These are phyloP conservation scores for Elsinoe necatrix DNA, from an alignment of 2,329 filamentous ascomycete species.

Conservation along the genomic window DNA sequence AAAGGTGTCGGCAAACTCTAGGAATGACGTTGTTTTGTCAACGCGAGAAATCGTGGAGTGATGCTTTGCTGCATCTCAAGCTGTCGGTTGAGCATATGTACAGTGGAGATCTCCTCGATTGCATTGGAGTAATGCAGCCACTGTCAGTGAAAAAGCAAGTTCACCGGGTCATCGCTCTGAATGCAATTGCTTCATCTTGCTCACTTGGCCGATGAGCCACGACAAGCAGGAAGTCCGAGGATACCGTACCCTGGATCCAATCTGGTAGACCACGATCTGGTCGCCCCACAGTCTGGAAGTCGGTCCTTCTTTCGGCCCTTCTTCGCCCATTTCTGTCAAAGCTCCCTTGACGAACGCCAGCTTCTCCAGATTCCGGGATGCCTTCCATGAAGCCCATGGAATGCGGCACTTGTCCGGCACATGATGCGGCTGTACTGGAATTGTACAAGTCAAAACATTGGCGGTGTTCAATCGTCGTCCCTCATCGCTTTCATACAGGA, in stretches of 20 bases:
- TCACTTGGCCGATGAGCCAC: background rate
- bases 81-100: background rate
- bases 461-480: no score
- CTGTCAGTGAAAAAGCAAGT: background rate
- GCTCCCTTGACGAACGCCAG: background rate
- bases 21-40: slow-evolving; percentile 2
- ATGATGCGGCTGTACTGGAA: no score
- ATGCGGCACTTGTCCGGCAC: background rate
- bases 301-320: background rate
- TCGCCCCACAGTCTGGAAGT: background rate
- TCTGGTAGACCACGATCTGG: background rate
- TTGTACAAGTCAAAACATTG: no score
- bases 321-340: background rate
- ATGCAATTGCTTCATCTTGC: background rate
- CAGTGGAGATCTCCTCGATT: background rate
- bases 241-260: background rate
- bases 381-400: background rate
- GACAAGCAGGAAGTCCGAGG: background rate
- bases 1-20: background rate
- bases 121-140: background rate
- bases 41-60: background rate
- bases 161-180: background rate
- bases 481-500: no score
- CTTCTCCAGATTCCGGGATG: background rate
- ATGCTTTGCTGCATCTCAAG: background rate